Evolutionary conservation across 1,139 yeast species (phyloP).

Genomic region (Yamadazyma jaroonii): DNA sequence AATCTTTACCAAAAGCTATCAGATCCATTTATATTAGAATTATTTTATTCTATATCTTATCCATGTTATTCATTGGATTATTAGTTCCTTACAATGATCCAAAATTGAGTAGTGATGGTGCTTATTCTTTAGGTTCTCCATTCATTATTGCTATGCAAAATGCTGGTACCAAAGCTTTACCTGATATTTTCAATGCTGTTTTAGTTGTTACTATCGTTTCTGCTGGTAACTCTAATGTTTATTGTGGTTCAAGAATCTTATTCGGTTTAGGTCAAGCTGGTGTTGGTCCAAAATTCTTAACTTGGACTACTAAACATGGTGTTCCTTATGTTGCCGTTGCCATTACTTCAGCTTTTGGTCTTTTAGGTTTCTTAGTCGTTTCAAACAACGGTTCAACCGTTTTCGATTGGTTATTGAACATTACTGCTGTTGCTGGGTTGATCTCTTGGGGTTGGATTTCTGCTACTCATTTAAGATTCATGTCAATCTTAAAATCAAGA

Average conservation of each 20-base stretch:
- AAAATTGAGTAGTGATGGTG: slow-evolving; percentile 20
- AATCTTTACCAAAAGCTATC: slow-evolving; percentile 81
- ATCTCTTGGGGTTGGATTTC: slow-evolving; percentile 73
- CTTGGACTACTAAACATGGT: slow-evolving; percentile 55
- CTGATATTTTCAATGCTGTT: slow-evolving; percentile 75
- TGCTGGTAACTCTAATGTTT: slow-evolving; percentile 80
- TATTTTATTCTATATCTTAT: slow-evolving; percentile 72
- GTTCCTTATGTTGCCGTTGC: slow-evolving; percentile 64
- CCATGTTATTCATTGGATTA: slow-evolving; percentile 78
- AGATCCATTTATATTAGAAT: slow-evolving; percentile 81
- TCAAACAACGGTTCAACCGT: slow-evolving; percentile 63
- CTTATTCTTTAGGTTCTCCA: slow-evolving; percentile 47
- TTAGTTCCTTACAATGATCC: slow-evolving; percentile 78
- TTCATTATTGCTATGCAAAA: slow-evolving; percentile 58
- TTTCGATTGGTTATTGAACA: slow-evolving; percentile 80
- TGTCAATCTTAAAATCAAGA: slow-evolving; percentile 56
- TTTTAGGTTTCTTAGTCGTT: slow-evolving; percentile 66
- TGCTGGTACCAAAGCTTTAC: slow-evolving; percentile 67
- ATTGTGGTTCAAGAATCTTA: slow-evolving; percentile 72
- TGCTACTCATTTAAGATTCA: slow-evolving; percentile 63
- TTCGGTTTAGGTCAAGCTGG: slow-evolving; percentile 63
- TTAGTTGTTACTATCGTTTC: slow-evolving; percentile 66
- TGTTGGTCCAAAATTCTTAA: slow-evolving; percentile 59
- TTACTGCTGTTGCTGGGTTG: slow-evolving; percentile 74
- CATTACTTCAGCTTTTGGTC: slow-evolving; percentile 59